Base-by-base conservation (phyloP, 2,329 filamentous ascomycete genomes). In the Uncinocarpus reesii region DNA sequence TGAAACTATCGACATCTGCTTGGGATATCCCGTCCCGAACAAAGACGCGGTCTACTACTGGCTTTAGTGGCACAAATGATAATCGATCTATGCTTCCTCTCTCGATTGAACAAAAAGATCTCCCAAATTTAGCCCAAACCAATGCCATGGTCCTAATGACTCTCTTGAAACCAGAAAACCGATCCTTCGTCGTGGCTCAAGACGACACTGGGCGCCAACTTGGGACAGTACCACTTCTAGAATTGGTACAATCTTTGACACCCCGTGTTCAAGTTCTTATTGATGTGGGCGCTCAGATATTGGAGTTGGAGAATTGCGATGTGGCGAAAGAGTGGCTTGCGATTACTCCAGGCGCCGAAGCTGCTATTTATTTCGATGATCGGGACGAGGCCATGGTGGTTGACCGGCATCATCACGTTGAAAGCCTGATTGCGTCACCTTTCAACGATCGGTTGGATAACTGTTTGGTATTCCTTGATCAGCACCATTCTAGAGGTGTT, bases 381-480 rank as follows among this genome's bases (percentile, higher is more conserved):
- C 31, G 49, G 2, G 59, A 68, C 24, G 55, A 62, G 11, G 47
- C 60, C 5, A 57, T 53, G 26, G 62, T 68, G 5, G 5, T 67
- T 2, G 58, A 63, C 26, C 57, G 58, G 2, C 53, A 53, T 3
- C 56, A 57, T 0, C 56, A 46, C 0, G 47, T 57, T 1, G 64
- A 66, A 40, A 49, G 36, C 1, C 47, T 88, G 0, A 70, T 15
- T 8, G 42, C 42, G 3, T 44, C 42, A 20, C 36, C 42, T 3
- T 72, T 80, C 0, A 86, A 77, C 55, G 62, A 66, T 0, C 72
- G 79, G 4, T 62, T 83, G 0, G 76, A 78, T 4, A 55, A 54
- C 0, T 88, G 83, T 47, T 60, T 85, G 0, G 70, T 87, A 0
- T 88, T 80, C 47, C 67, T 89, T 0, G 83, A 88, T 42, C 78